A percentile compares a stretch with the other conserved stretches of the same genome.
Evolutionary conservation across 352 stramenopile species (phyloP).

Genomic region (Globisporangium nodosum): DNA sequence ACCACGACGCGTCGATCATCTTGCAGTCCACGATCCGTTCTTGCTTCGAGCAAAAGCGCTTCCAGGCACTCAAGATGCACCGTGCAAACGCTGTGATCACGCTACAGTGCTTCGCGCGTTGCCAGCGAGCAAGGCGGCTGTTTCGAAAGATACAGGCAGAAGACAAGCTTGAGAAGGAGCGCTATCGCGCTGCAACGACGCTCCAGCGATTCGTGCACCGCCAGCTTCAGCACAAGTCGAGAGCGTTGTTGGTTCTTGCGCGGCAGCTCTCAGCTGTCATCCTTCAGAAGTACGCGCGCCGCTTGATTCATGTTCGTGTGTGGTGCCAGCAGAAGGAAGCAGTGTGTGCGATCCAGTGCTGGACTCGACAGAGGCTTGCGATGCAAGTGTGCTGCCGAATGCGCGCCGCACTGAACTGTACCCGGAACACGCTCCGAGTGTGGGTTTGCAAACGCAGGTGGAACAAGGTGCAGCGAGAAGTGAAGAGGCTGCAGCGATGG

Average conservation of each 20-base stretch:
- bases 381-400: constrained; percentile 1
- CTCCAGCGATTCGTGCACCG: constrained; percentile 39
- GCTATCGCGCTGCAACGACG: constrained; percentile 8
- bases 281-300: constrained; percentile 43
- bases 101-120: constrained; percentile 38
- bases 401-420: constrained; percentile 1
- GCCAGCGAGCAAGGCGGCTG: constrained; percentile 6
- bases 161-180: constrained; percentile 7
- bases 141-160: constrained; percentile 16
- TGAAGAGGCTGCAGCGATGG: constrained; percentile 36
- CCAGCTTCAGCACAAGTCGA: constrained; percentile 34
- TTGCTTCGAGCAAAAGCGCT: constrained; percentile 53
- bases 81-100: constrained; percentile 27
- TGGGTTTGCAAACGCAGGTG: constrained; percentile 25
- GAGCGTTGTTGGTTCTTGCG: constrained; percentile 23
- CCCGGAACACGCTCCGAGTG: constrained; percentile 15
- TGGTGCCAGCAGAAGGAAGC: constrained; percentile 13
- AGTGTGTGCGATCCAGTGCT: constrained; percentile 31
- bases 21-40: constrained; percentile 53
- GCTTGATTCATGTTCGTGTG: constrained; percentile 13
- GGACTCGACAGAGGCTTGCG: constrained; percentile 23
- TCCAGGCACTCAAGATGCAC: constrained; percentile 45
- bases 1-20: constrained; percentile 45
- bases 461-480: not conserved
- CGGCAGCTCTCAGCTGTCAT: constrained; percentile 34